Percentiles rank a stretch among this genome's conserved stretches.
Conservation (phyloP, 83 land plant genomes). For the Thuja plicata region DNA sequence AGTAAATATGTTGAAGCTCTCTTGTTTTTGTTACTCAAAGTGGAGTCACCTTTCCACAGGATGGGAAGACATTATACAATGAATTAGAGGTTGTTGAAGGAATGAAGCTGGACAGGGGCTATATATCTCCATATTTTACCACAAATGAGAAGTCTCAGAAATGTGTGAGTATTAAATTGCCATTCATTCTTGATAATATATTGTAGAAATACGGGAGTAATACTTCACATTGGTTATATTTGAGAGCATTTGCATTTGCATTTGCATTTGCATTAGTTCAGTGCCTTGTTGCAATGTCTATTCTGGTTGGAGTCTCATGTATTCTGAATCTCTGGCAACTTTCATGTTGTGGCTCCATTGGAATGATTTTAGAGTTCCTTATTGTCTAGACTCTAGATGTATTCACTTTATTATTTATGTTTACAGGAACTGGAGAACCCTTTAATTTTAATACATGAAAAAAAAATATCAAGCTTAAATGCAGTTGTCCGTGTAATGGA, state of each 20-base stretch:
- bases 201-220: background rate
- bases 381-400: background rate
- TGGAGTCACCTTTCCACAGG: constrained; percentile 24
- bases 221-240: background rate
- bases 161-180: constrained; percentile 53
- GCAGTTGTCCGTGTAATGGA: constrained; percentile 76
- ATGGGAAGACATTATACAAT: constrained; percentile 60
- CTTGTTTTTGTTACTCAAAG: background rate
- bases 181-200: background rate
- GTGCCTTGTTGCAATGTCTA: background rate
- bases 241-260: background rate
- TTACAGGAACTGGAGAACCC: constrained; percentile 94
- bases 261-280: background rate
- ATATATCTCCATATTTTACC: constrained; percentile 71
- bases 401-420: background rate
- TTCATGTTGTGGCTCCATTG: background rate
- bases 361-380: background rate
- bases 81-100: constrained; percentile 77
- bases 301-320: background rate
- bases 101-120: constrained; percentile 74
- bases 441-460: constrained; percentile 85
- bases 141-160: constrained; percentile 64
- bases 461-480: constrained; percentile 79
- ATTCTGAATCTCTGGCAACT: background rate
- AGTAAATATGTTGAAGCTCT: background rate